Evolutionary conservation across 148 eudicot species (phyloP).

Genomic region (Nepenthes gracilis): DNA sequence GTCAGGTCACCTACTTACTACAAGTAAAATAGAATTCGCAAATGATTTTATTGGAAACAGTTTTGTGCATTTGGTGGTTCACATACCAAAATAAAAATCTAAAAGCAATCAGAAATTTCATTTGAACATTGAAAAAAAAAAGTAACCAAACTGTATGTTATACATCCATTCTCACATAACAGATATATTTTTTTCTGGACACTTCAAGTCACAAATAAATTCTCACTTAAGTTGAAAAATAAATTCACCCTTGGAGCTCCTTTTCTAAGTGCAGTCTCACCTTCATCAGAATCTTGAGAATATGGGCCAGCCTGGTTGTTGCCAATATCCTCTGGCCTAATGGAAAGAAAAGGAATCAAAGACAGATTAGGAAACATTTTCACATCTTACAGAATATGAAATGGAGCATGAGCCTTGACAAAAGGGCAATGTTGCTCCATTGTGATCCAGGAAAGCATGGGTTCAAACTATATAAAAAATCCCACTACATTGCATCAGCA

Average conservation of each 20-base stretch:
- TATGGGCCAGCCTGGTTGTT: slow-evolving; percentile 15
- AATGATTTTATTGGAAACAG: too few species aligned
- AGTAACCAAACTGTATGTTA: neutral
- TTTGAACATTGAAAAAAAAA: too few species aligned
- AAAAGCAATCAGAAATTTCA: too few species aligned
- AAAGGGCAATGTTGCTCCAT: neutral
- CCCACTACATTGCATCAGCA: too few species aligned
- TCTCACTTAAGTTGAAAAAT: neutral
- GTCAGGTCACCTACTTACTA: too few species aligned
- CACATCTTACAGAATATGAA: neutral
- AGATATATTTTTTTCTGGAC: too few species aligned
- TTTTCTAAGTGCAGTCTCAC: slow-evolving; percentile 19
- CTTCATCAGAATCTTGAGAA: slow-evolving; percentile 34
- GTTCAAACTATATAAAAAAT: too few species aligned
- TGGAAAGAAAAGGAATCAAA: slow-evolving; percentile 5
- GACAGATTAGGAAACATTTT: neutral
- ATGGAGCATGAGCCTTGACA: neutral
- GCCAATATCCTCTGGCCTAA: slow-evolving; percentile 52
- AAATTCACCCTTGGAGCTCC: neutral
- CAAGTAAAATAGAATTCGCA: too few species aligned
- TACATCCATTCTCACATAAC: neutral
- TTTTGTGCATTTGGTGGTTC: too few species aligned
- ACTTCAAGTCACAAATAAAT: too few species aligned
- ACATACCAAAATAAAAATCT: too few species aligned
- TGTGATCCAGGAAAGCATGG: neutral